phyloP scores from a whole-genome alignment of 805 yeast species.

The Saccharomyces mikatae region DNA sequence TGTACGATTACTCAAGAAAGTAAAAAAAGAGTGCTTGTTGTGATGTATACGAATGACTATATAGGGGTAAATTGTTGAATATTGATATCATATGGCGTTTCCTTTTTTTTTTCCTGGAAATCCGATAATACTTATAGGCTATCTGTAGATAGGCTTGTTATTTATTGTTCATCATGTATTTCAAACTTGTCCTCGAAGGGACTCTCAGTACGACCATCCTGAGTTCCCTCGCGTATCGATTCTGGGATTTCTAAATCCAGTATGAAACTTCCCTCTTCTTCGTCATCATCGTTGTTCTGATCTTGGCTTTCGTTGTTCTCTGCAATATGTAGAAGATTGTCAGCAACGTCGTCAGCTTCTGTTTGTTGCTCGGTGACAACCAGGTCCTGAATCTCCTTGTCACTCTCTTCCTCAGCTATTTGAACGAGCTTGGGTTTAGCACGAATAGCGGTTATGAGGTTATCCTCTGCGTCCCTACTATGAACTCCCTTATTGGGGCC shows the following conservation, averaged over 20 bases:
- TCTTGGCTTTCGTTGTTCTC: slow-evolving; percentile 7
- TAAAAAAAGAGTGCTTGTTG: background rate
- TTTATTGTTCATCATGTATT: background rate
- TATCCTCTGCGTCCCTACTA: slow-evolving; percentile 15
- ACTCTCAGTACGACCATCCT: slow-evolving; percentile 1
- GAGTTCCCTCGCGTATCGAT: slow-evolving; percentile 1
- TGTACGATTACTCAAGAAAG: too few relatives aligned
- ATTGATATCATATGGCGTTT: background rate
- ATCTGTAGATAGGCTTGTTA: background rate
- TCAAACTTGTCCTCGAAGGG: slow-evolving; percentile 13
- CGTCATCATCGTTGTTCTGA: slow-evolving; percentile 12
- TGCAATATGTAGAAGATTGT: slow-evolving; percentile 1
- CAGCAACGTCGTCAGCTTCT: background rate
- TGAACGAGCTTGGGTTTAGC: slow-evolving; percentile 63
- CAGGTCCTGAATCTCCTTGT: slow-evolving; percentile 4
- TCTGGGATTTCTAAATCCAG: slow-evolving; percentile 23
- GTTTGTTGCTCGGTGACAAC: slow-evolving; percentile 4
- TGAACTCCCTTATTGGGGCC: slow-evolving; percentile 37
- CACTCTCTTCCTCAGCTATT: slow-evolving; percentile 18
- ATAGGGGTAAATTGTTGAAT: background rate
- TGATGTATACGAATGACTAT: background rate
- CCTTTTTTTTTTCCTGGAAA: background rate
- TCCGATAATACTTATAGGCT: background rate
- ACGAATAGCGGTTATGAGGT: slow-evolving; percentile 59
- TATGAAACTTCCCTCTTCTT: slow-evolving; percentile 25